Base-by-base conservation (phyloP, 73 alveolate genomes). In the Paramecium caudatum region DNA sequence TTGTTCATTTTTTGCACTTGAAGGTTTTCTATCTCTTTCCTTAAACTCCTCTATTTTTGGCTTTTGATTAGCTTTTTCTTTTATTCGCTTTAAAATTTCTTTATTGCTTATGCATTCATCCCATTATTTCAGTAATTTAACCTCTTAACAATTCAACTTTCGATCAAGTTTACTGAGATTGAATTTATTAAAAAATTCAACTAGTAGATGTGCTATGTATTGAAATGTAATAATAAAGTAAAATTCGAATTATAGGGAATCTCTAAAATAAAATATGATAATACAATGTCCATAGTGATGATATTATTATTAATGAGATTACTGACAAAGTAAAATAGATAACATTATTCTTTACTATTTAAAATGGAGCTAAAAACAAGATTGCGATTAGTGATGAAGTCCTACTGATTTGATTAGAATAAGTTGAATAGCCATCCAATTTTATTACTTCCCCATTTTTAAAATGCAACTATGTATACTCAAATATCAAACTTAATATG, bases 71-170 rank as follows among this genome's bases (percentile, higher is more conserved):
- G 37, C 83, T 0, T 65, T 65, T 15, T 65, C 16, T 65, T 65
- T 33, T 36, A 65, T 36, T 33, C 13, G 3, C 49, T 36, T 65
- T 33, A 65, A 36, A 1, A 65, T 65, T 23, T 65, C 83, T 36
- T 65, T 65, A 65, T 65, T 65, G 55, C 32, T 33, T 3, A 65
- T 65, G 39, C 83, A 65, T 65, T 65, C 83, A 65, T 65, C 83
- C 83, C 83, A 65, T 3, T 65, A 36, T 36, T 65, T 65, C 15
- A 65, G 39, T 65, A 65, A 32, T 65, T 65, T 65, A 65, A 16
- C 39, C 33, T 32, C 46, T 15, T 63, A 30, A 63, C 33, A 16
- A 19, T 63, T 65, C 8, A 65, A 13, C 15, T 65, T 65, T 16
- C 5, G 27, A n/a, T 65, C 83, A 25, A 65, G 25, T 0, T 23